These are phyloP conservation scores for Penicillium dipodomyicola DNA, from an alignment of 495 filamentous ascomycete species.

Conservation along the genomic window DNA sequence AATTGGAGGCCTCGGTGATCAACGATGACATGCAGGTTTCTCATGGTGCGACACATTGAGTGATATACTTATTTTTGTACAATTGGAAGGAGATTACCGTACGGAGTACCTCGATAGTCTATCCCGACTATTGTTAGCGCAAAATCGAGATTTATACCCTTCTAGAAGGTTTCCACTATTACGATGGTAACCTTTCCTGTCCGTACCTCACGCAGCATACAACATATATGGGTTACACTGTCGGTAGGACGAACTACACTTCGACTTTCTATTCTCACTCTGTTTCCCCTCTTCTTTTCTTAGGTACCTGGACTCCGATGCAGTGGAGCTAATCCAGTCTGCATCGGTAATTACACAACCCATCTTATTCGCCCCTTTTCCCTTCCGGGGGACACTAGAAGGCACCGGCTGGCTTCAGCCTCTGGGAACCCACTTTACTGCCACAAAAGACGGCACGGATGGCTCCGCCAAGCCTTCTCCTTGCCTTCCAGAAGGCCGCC, in stretches of 20 bases:
- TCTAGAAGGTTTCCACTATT: constrained; percentile 27
- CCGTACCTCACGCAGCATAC: not conserved
- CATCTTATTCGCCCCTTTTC: constrained; percentile 23
- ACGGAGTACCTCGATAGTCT: constrained; percentile 29
- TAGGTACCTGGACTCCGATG: constrained; percentile 10
- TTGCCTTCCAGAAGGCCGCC: constrained; percentile 40
- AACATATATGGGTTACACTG: constrained; percentile 6
- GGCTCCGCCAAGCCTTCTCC: constrained; percentile 38
- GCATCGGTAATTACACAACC: constrained; percentile 26
- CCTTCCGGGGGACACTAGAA: constrained; percentile 16
- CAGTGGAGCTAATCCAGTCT: constrained; percentile 13
- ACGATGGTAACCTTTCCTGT: not conserved
- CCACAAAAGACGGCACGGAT: constrained; percentile 27
- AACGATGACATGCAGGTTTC: constrained; percentile 21
- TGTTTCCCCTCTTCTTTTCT: not conserved
- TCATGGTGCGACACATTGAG: constrained; percentile 25
- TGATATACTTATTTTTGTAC: constrained; percentile 9
- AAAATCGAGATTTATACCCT: constrained; percentile 16
- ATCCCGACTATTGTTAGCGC: constrained; percentile 23
- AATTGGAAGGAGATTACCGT: constrained; percentile 1
- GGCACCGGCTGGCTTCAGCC: constrained; percentile 25
- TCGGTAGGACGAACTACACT: constrained; percentile 1
- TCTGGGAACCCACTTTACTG: constrained; percentile 27
- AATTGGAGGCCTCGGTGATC: not conserved
- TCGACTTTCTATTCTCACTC: constrained; percentile 1